Conservation (phyloP, 164 flowering plant genomes). For the Dillenia suffruticosa region DNA sequence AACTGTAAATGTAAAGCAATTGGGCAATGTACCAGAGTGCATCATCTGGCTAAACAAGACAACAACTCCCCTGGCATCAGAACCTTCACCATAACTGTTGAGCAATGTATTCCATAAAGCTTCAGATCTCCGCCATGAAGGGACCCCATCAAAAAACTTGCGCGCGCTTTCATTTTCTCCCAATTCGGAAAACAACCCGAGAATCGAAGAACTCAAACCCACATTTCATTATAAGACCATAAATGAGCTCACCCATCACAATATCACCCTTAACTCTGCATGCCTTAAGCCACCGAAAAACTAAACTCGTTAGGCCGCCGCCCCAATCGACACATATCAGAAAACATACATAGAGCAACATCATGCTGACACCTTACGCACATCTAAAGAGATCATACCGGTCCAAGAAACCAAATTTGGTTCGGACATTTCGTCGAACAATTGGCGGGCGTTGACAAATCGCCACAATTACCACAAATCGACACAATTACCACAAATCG, state of each 20-base stretch:
- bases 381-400: neutral
- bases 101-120: conserved; percentile 15
- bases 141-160: conserved; percentile 4
- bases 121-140: conserved; percentile 1
- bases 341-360: neutral
- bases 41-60: conserved; percentile 8
- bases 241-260: conserved; percentile 5
- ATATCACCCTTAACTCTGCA: conserved; percentile 6
- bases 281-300: conserved; percentile 12
- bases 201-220: conserved; percentile 7
- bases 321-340: conserved; percentile 5
- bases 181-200: conserved; percentile 2
- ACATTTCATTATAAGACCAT: conserved; percentile 7
- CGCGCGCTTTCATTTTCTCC: neutral
- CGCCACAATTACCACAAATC: neutral
- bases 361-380: neutral
- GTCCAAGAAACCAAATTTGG: conserved; percentile 6
- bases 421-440: conserved; percentile 9
- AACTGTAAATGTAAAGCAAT: conserved; percentile 5
- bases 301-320: conserved; percentile 9
- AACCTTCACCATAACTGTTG: conserved; percentile 3
- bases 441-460: neutral
- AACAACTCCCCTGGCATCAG: conserved; percentile 2
- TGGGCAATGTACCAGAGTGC: neutral
- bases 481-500: neutral